Percentiles rank a stretch among this genome's conserved stretches.
phyloP scores from a whole-genome alignment of 176 grass and related monocot species.

The Oryza brachyantha region DNA sequence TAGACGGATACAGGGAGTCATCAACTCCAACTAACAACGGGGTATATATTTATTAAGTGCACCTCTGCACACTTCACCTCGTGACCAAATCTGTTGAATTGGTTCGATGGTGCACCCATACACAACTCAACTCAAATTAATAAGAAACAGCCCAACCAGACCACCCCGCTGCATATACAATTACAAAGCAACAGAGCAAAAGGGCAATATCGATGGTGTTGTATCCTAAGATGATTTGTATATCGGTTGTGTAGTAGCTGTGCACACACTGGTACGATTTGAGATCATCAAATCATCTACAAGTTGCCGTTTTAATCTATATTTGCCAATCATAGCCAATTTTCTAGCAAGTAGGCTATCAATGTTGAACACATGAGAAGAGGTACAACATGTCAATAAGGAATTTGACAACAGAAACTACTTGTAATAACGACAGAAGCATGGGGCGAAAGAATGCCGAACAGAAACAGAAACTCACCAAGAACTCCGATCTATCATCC shows the following conservation, averaged over 20 bases:
- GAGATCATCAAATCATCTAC: slow-evolving; percentile 11
- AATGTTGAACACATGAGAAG: slow-evolving; percentile 16
- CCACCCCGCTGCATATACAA: not conserved
- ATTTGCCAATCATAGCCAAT: not conserved
- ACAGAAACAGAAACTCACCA: slow-evolving; percentile 17
- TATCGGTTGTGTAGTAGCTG: not conserved
- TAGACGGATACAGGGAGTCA: slow-evolving; percentile 20
- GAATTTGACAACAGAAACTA: slow-evolving; percentile 34
- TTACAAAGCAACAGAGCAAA: not conserved
- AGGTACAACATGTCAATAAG: slow-evolving; percentile 36
- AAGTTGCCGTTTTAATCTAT: slow-evolving; percentile 2
- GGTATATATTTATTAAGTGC: slow-evolving; percentile 7
- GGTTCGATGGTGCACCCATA: not conserved
- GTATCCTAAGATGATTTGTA: not conserved
- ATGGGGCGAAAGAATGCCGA: not conserved
- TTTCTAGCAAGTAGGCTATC: not conserved
- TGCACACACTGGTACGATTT: slow-evolving; percentile 9
- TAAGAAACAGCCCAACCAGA: slow-evolving; percentile 8
- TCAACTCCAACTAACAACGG: slow-evolving; percentile 26
- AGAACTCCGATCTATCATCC: not conserved
- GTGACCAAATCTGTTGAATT: slow-evolving; percentile 3
- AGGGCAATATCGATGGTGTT: not conserved
- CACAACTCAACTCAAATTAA: slow-evolving; percentile 19
- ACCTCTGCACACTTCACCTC: not conserved
- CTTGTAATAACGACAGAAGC: slow-evolving; percentile 1